phyloP scores from a whole-genome alignment of 306 rosid species.

The Elaeagnus macrophylla region DNA sequence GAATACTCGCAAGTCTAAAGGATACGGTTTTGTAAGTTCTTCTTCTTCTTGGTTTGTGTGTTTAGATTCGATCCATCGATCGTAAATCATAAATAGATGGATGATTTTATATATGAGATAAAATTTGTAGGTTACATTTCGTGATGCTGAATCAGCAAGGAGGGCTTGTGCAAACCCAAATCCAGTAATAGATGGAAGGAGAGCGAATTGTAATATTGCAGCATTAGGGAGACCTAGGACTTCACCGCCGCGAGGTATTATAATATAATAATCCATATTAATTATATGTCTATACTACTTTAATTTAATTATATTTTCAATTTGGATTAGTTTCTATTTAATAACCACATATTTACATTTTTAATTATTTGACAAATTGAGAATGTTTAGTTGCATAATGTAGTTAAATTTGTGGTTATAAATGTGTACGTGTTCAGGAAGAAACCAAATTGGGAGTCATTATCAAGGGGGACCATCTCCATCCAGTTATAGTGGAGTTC shows the following conservation, averaged over 20 bases:
- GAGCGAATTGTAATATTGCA: slow-evolving; percentile 48
- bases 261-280: too few relatives aligned
- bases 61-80: background rate
- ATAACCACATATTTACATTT: too few relatives aligned
- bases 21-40: slow-evolving; percentile 34
- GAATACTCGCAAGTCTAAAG: slow-evolving; percentile 29
- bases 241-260: background rate
- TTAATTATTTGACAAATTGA: too few relatives aligned
- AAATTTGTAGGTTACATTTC: slow-evolving; percentile 51
- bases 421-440: too few relatives aligned
- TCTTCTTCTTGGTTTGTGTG: background rate
- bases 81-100: background rate
- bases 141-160: slow-evolving; percentile 56
- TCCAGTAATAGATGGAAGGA: slow-evolving; percentile 70
- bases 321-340: too few relatives aligned
- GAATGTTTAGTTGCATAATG: too few relatives aligned
- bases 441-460: too few relatives aligned
- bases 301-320: too few relatives aligned
- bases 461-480: too few relatives aligned
- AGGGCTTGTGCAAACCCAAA: slow-evolving; percentile 57
- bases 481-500: too few relatives aligned
- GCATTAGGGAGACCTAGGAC: slow-evolving; percentile 23
- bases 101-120: background rate
- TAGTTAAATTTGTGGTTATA: too few relatives aligned
- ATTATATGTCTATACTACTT: too few relatives aligned